These are phyloP conservation scores for Gossypium schwendimanii DNA, from an alignment of 441 rosid species.

Conservation along the genomic window DNA sequence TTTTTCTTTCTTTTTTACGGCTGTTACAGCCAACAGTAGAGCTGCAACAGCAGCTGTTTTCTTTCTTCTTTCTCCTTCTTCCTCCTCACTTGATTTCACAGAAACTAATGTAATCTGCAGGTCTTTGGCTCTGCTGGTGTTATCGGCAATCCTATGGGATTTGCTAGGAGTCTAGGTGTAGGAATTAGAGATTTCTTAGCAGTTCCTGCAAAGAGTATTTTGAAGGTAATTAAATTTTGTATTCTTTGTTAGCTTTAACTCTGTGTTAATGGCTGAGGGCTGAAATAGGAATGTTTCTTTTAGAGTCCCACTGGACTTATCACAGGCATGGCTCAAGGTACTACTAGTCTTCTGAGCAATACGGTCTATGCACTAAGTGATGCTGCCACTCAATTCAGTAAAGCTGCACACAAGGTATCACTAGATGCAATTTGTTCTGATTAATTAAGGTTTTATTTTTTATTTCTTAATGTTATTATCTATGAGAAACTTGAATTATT, in stretches of 20 bases:
- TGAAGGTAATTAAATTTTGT: conserved; percentile 46
- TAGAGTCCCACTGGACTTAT: conserved; percentile 92
- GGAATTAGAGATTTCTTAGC: conserved; percentile 91
- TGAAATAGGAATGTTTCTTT: conserved; percentile 20
- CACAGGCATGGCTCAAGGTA: conserved; percentile 91
- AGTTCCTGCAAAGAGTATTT: conserved; percentile 73
- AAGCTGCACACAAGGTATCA: conserved; percentile 95
- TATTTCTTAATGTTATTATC: not conserved
- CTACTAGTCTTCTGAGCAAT: conserved; percentile 84
- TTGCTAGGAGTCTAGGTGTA: conserved; percentile 88
- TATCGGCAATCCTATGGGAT: conserved; percentile 96
- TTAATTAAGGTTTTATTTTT: not conserved
- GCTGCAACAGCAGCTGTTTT: too few species aligned
- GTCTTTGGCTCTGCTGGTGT: conserved; percentile 98
- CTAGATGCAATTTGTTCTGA: conserved; percentile 14
- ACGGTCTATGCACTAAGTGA: conserved; percentile 92
- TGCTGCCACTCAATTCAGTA: conserved; percentile 95
- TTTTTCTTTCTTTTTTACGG: too few species aligned
- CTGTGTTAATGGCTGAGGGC: conserved; percentile 10
- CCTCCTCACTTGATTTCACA: too few species aligned
- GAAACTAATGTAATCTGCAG: conserved; percentile 32
- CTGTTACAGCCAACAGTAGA: too few species aligned
- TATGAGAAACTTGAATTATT: not conserved
- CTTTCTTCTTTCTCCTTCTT: too few species aligned
- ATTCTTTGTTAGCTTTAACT: conserved; percentile 1